These are phyloP conservation scores for Salix viminalis DNA, from an alignment of 345 rosid genomes.

Conservation along the genomic window DNA sequence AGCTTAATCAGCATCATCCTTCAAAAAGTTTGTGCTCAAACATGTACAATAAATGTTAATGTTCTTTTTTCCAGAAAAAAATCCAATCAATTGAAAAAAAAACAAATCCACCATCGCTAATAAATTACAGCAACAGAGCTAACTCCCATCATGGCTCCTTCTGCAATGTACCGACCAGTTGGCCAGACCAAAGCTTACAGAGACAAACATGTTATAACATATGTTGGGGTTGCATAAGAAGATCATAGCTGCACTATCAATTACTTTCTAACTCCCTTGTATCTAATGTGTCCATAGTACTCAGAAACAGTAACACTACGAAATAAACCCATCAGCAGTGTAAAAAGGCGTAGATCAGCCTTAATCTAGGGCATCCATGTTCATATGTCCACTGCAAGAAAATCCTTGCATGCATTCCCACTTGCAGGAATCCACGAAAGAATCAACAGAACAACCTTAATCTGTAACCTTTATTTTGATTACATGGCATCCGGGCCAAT, in stretches of 20 bases:
- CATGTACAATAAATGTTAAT: not conserved
- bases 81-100: not conserved
- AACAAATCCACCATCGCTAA: not conserved
- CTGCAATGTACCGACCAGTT: not conserved
- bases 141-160: not conserved
- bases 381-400: not conserved
- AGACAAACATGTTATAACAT: not conserved
- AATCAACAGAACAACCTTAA: not conserved
- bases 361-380: not conserved
- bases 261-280: not conserved
- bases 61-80: not conserved
- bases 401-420: not conserved
- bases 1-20: not conserved
- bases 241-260: not conserved
- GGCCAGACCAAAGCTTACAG: not conserved
- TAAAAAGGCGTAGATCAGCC: not conserved
- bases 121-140: not conserved
- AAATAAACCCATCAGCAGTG: not conserved
- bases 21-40: not conserved
- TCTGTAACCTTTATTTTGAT: not conserved
- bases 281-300: not conserved
- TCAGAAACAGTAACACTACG: not conserved
- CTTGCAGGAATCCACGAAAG: not conserved
- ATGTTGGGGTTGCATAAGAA: not conserved
- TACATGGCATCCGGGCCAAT: not conserved